These are phyloP conservation scores for Botryosphaeria agaves DNA, from an alignment of 2,329 filamentous ascomycete genomes.

Conservation along the genomic window DNA sequence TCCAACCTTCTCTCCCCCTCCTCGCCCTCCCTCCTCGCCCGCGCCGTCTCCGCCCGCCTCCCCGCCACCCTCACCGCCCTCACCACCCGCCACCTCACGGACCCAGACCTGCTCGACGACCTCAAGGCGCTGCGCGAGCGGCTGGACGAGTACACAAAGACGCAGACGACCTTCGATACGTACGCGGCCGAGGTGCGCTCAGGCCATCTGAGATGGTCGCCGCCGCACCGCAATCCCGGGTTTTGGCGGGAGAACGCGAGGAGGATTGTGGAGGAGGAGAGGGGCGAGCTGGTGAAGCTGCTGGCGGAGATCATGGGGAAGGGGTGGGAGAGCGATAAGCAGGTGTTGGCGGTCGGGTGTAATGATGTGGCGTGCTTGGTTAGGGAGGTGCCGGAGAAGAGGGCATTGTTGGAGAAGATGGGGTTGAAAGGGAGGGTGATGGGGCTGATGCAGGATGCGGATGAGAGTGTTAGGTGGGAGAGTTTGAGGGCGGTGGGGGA, in stretches of 20 bases:
- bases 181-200: constrained; percentile 70
- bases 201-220: constrained; percentile 83
- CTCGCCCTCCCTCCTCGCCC: constrained; percentile 54
- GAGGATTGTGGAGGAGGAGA: constrained; percentile 68
- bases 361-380: constrained; percentile 84
- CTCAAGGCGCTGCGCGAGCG: constrained; percentile 34
- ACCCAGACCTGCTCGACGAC: constrained; percentile 35
- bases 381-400: constrained; percentile 74
- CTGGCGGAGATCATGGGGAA: constrained; percentile 73
- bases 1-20: constrained; percentile 68
- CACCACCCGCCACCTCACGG: constrained; percentile 31
- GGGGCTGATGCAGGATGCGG: constrained; percentile 80
- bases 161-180: constrained; percentile 48
- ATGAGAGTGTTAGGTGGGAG: constrained; percentile 86
- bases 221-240: constrained; percentile 66
- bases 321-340: constrained; percentile 69
- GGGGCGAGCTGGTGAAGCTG: constrained; percentile 61
- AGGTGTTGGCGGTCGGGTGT: constrained; percentile 79
- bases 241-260: constrained; percentile 91
- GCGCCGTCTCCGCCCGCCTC: constrained; percentile 71
- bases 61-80: constrained; percentile 43
- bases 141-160: constrained; percentile 69
- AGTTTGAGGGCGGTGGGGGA: constrained; percentile 70
- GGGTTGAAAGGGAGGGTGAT: constrained; percentile 78
- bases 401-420: constrained; percentile 62